Conservation (phyloP, 306 rosid genomes). For the Notholithocarpus densiflorus region DNA sequence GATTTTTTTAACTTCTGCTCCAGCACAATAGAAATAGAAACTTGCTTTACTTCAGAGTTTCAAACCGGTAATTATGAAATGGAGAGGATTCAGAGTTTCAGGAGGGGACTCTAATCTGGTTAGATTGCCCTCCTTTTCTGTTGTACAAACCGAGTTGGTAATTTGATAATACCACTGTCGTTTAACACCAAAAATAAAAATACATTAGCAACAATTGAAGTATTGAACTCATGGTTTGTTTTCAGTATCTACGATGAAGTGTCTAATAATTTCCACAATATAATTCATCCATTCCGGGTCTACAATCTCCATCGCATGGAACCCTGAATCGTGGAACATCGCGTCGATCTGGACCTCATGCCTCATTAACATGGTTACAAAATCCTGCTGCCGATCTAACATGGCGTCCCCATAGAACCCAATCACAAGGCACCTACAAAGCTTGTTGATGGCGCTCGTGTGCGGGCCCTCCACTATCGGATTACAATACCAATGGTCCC, state of each 20-base stretch:
- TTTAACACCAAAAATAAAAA: too few relatives aligned
- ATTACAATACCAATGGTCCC: slow-evolving; percentile 64
- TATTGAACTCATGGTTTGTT: too few relatives aligned
- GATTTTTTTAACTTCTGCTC: too few relatives aligned
- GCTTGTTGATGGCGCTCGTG: slow-evolving; percentile 13
- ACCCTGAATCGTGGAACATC: slow-evolving; percentile 50
- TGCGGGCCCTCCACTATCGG: slow-evolving; percentile 53
- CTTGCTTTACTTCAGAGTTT: too few relatives aligned
- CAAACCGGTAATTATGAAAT: too few relatives aligned
- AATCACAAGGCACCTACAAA: slow-evolving; percentile 44
- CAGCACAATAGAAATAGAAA: too few relatives aligned
- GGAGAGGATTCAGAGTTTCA: too few relatives aligned
- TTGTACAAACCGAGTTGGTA: too few relatives aligned
- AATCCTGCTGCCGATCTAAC: slow-evolving; percentile 55
- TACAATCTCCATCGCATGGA: slow-evolving; percentile 55
- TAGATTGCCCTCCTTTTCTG: too few relatives aligned
- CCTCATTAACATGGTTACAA: slow-evolving; percentile 51
- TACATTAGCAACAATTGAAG: too few relatives aligned
- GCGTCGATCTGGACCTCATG: slow-evolving; percentile 58
- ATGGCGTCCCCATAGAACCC: slow-evolving; percentile 65
- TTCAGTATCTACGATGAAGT: slow-evolving; percentile 27
- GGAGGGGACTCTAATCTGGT: too few relatives aligned
- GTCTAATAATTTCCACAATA: slow-evolving; percentile 35
- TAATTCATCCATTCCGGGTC: slow-evolving; percentile 36
- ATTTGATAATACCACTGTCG: too few relatives aligned